These are phyloP conservation scores for Naematelia aurantialba DNA, from an alignment of 768 basidiomycete species.

Conservation along the genomic window DNA sequence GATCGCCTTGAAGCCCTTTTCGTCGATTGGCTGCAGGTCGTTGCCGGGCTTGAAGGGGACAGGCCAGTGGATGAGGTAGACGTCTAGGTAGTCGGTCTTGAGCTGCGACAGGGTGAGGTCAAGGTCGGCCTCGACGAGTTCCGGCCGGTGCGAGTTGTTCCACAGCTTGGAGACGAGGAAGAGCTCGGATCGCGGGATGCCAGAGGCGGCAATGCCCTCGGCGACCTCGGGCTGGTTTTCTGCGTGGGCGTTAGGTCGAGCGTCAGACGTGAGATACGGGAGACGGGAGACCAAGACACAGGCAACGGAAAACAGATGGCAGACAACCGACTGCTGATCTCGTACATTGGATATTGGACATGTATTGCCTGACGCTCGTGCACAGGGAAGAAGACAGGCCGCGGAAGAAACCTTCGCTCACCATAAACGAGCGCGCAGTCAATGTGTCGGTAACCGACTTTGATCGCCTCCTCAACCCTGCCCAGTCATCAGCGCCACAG, in stretches of 20 bases:
- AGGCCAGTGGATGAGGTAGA: conserved; percentile 56
- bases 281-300: too few relatives aligned
- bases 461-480: conserved; percentile 12
- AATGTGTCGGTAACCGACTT: conserved; percentile 12
- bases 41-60: conserved; percentile 24
- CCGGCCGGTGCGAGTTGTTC: conserved; percentile 69
- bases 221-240: conserved; percentile 19
- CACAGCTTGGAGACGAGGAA: conserved; percentile 62
- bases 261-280: too few relatives aligned
- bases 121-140: conserved; percentile 68
- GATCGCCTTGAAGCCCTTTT: conserved; percentile 9
- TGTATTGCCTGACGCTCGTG: too few relatives aligned
- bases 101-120: conserved; percentile 73
- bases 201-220: conserved; percentile 59
- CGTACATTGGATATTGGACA: too few relatives aligned
- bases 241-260: not conserved
- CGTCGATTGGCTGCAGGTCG: conserved; percentile 14
- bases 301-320: too few relatives aligned
- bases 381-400: too few relatives aligned
- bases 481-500: not conserved
- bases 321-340: too few relatives aligned
- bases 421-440: conserved; percentile 13
- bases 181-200: conserved; percentile 74
- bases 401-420: not conserved
- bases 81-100: conserved; percentile 69